These are phyloP conservation scores for Xylaria arbuscula DNA, from an alignment of 2,329 filamentous ascomycete genomes.

Conservation along the genomic window DNA sequence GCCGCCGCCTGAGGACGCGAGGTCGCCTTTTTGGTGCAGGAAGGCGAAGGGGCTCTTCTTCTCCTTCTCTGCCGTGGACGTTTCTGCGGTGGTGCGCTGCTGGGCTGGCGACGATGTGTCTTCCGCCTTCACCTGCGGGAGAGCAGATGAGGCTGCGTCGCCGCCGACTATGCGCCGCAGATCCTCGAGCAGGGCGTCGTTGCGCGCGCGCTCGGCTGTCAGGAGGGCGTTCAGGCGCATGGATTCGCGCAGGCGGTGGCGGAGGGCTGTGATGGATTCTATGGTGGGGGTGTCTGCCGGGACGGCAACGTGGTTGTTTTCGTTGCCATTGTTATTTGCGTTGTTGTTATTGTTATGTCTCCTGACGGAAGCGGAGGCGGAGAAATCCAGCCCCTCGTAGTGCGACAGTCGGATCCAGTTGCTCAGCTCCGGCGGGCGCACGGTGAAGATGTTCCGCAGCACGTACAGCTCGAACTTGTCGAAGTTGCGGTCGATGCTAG, in stretches of 20 bases:
- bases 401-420: slow-evolving; percentile 85
- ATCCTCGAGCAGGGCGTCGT: slow-evolving; percentile 51
- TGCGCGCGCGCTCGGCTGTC: slow-evolving; percentile 61
- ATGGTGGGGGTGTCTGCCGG: slow-evolving; percentile 60
- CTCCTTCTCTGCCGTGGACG: not conserved
- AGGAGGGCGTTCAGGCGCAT: slow-evolving; percentile 69
- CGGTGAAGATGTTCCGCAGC: slow-evolving; percentile 83
- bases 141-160: slow-evolving; percentile 18
- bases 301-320: not conserved
- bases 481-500: slow-evolving; percentile 85
- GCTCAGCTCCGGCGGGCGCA: slow-evolving; percentile 71
- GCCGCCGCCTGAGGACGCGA: slow-evolving; percentile 62
- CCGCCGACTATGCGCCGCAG: slow-evolving; percentile 50
- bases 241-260: slow-evolving; percentile 71
- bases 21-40: slow-evolving; percentile 63
- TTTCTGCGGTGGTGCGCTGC: slow-evolving; percentile 22
- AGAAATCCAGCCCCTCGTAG: slow-evolving; percentile 76
- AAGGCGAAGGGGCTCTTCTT: slow-evolving; percentile 62
- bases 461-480: slow-evolving; percentile 91
- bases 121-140: slow-evolving; percentile 44
- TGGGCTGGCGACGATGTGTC: slow-evolving; percentile 39
- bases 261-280: slow-evolving; percentile 76
- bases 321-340: not conserved
- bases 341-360: not conserved
- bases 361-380: slow-evolving; percentile 22